These are phyloP conservation scores for Penicillium sp. DNA, from an alignment of 2,329 filamentous ascomycete species.

Conservation along the genomic window DNA sequence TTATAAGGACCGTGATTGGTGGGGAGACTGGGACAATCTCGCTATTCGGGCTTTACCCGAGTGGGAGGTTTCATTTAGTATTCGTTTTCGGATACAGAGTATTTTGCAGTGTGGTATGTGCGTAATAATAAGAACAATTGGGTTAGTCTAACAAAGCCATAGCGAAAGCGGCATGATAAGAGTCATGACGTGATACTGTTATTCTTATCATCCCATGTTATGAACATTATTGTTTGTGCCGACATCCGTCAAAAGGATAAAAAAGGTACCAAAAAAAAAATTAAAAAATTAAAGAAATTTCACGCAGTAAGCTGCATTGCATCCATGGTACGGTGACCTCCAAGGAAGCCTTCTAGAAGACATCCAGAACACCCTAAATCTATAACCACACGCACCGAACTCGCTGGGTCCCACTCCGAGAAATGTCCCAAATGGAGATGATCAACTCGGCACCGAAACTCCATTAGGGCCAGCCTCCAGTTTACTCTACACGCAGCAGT, in stretches of 20 bases:
- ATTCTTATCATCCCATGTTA: constrained; percentile 4
- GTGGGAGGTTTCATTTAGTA: constrained; percentile 15
- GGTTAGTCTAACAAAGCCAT: constrained; percentile 8
- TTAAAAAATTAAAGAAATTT: neutral
- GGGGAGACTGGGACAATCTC: neutral
- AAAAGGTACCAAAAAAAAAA: neutral
- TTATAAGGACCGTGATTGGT: constrained; percentile 13
- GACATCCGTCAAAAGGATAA: constrained; percentile 7
- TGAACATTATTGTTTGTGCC: constrained; percentile 2
- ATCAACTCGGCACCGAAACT: constrained; percentile 12
- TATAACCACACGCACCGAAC: constrained; percentile 16
- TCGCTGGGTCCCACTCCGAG: constrained; percentile 12
- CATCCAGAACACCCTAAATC: constrained; percentile 30
- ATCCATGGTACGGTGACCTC: constrained; percentile 16
- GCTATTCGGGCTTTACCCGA: constrained; percentile 9
- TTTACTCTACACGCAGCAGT: constrained; percentile 8
- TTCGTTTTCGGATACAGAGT: constrained; percentile 4
- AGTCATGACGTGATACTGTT: constrained; percentile 23
- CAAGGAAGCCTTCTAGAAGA: constrained; percentile 35
- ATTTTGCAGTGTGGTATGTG: constrained; percentile 2
- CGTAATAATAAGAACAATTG: neutral
- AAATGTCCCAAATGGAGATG: neutral
- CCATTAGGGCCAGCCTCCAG: neutral
- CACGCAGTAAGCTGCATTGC: constrained; percentile 15
- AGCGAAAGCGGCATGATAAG: constrained; percentile 25